These are phyloP conservation scores for Ganoderma leucocontextum DNA, from an alignment of 1,284 basidiomycete genomes.

Conservation along the genomic window DNA sequence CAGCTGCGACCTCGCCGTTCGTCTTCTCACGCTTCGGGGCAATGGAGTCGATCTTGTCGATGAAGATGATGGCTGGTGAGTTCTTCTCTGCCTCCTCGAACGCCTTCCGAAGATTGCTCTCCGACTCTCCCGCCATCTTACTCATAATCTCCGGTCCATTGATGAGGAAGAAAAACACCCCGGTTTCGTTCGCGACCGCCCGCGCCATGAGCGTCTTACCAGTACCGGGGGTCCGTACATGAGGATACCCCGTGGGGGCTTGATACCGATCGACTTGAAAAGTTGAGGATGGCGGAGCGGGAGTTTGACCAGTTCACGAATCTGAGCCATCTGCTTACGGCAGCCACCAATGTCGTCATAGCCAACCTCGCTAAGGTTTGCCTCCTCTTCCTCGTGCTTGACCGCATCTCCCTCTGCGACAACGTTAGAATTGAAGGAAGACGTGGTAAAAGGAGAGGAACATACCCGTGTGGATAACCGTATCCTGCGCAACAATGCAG, in stretches of 20 bases:
- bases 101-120: constrained; percentile 96
- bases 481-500: constrained; percentile 97
- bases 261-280: constrained; percentile 99
- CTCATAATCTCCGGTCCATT: constrained; percentile 99
- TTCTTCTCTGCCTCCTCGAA: constrained; percentile 99
- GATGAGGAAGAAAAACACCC: constrained; percentile 99
- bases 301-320: constrained; percentile 98
- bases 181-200: constrained; percentile 99
- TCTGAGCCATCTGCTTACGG: constrained; percentile 99
- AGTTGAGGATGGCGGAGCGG: constrained; percentile 98
- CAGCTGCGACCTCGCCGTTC: constrained; percentile 98
- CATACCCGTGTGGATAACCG: constrained; percentile 90
- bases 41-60: constrained; percentile 99
- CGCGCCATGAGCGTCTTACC: constrained; percentile 99
- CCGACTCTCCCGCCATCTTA: constrained; percentile 99
- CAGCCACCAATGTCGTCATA: constrained; percentile 99
- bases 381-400: constrained; percentile 98
- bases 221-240: constrained; percentile 98
- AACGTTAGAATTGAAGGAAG: constrained; percentile 22
- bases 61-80: constrained; percentile 99
- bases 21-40: constrained; percentile 99
- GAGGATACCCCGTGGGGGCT: constrained; percentile 97
- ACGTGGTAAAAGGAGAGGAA: constrained; percentile 15
- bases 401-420: constrained; percentile 93
- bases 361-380: constrained; percentile 95